These are phyloP conservation scores for Leccinum subatratum DNA, from an alignment of 1,284 basidiomycete species.

Conservation along the genomic window DNA sequence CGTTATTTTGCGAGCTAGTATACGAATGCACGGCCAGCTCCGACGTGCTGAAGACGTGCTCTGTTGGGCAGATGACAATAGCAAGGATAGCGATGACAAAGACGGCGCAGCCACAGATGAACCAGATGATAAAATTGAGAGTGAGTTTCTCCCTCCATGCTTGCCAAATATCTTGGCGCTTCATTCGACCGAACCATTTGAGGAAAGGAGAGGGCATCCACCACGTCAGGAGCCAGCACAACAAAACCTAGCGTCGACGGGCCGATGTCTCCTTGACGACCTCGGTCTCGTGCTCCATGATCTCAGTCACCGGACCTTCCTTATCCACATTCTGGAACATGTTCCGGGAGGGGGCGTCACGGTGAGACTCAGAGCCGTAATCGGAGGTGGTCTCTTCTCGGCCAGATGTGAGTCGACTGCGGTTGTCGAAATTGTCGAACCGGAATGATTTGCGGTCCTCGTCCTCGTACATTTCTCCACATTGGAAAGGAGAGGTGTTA, in stretches of 20 bases:
- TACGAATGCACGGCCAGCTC: constrained; percentile 49
- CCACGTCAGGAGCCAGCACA: constrained; percentile 89
- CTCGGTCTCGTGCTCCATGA: constrained; percentile 83
- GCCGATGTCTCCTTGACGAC: constrained; percentile 76
- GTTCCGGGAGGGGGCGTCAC: constrained; percentile 76
- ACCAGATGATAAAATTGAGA: constrained; percentile 90
- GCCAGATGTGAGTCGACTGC: constrained; percentile 68
- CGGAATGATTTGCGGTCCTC: too few species aligned
- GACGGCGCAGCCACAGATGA: constrained; percentile 46
- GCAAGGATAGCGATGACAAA: constrained; percentile 94
- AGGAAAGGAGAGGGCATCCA: constrained; percentile 78
- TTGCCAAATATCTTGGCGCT: constrained; percentile 88
- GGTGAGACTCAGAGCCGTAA: constrained; percentile 82
- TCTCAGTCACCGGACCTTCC: constrained; percentile 67
- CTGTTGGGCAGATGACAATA: constrained; percentile 86
- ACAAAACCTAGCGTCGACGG: constrained; percentile 84
- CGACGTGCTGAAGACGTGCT: constrained; percentile 80
- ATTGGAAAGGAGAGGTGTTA: background rate
- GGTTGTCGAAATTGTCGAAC: constrained; percentile 42
- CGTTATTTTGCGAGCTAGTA: too few species aligned
- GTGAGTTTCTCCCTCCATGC: constrained; percentile 98
- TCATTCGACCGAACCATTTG: constrained; percentile 79
- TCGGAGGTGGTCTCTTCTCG: constrained; percentile 76
- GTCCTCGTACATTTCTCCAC: background rate
- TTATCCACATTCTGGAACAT: constrained; percentile 86